These are phyloP conservation scores for Viola odorata DNA, from an alignment of 345 rosid genomes.

Conservation along the genomic window DNA sequence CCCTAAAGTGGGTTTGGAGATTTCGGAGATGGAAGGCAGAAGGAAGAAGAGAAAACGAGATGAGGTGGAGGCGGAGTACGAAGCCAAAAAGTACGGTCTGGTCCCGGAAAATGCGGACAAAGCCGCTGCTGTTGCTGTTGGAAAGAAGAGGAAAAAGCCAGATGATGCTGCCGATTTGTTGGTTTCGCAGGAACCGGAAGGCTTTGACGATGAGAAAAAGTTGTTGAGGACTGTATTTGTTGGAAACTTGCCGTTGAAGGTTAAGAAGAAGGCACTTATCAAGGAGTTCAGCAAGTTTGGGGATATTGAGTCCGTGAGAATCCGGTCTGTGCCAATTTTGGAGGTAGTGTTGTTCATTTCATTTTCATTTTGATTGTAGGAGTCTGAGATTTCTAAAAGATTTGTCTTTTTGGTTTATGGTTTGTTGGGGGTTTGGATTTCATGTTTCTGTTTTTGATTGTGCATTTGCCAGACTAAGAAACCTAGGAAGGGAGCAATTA, in stretches of 20 bases:
- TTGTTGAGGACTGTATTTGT: conserved; percentile 88
- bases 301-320: conserved; percentile 79
- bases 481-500: conserved; percentile 80
- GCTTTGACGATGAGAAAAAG: conserved; percentile 87
- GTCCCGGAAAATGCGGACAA: conserved; percentile 13
- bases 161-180: conserved; percentile 44
- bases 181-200: conserved; percentile 46
- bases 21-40: conserved; percentile 20
- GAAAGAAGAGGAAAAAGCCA: conserved; percentile 75
- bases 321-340: conserved; percentile 75
- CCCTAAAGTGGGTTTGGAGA: conserved; percentile 4
- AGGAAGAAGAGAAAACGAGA: conserved; percentile 87
- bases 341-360: conserved; percentile 53
- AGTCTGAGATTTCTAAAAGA: background rate
- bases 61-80: conserved; percentile 78
- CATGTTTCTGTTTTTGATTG: conserved; percentile 7
- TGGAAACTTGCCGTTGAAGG: conserved; percentile 80
- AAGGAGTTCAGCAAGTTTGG: conserved; percentile 81
- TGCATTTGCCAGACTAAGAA: conserved; percentile 55
- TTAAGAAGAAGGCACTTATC: conserved; percentile 64
- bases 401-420: conserved; percentile 1
- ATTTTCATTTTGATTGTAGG: background rate
- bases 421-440: background rate
- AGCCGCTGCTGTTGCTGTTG: conserved; percentile 26
- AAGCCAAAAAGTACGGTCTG: conserved; percentile 58